Conservation (phyloP, 345 rosid genomes). For the Kernera saxatilis region DNA sequence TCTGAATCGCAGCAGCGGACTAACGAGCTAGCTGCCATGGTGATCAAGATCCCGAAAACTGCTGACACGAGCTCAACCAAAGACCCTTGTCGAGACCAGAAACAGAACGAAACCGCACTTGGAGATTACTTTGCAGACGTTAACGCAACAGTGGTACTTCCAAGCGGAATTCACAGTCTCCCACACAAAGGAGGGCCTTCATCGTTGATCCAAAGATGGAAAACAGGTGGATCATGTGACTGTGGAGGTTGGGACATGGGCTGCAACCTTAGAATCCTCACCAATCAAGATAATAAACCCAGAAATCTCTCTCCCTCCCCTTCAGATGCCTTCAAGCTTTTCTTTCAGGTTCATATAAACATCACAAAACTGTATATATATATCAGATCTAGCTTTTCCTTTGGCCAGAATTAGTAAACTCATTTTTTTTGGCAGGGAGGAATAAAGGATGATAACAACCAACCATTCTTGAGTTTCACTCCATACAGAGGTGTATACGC, state of each 20-base stretch:
- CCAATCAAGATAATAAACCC: conserved; percentile 34
- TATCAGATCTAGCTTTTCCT: background rate
- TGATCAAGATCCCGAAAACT: conserved; percentile 50
- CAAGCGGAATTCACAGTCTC: conserved; percentile 77
- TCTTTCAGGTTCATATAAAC: conserved; percentile 46
- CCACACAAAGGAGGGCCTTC: conserved; percentile 89
- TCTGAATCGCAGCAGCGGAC: conserved; percentile 53
- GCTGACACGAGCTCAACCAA: conserved; percentile 16
- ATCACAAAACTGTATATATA: background rate
- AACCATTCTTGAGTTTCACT: conserved; percentile 56
- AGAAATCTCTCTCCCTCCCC: conserved; percentile 27
- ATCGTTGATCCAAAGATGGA: conserved; percentile 84
- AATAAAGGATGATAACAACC: conserved; percentile 38
- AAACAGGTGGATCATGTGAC: conserved; percentile 88
- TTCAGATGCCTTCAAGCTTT: conserved; percentile 48
- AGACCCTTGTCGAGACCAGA: too few species aligned
- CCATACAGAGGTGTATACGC: conserved; percentile 71
- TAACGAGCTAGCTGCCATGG: conserved; percentile 86
- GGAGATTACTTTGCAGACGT: conserved; percentile 27
- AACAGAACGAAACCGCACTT: conserved; percentile 12
- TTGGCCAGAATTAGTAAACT: background rate
- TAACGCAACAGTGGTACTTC: conserved; percentile 68
- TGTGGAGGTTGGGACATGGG: conserved; percentile 99
- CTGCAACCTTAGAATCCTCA: conserved; percentile 67
- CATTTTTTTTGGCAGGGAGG: conserved; percentile 47